Percentiles rank a stretch among this genome's conserved stretches.
Evolutionary conservation across 768 basidiomycete species (phyloP).

Genomic region (Termitomyces sp.): DNA sequence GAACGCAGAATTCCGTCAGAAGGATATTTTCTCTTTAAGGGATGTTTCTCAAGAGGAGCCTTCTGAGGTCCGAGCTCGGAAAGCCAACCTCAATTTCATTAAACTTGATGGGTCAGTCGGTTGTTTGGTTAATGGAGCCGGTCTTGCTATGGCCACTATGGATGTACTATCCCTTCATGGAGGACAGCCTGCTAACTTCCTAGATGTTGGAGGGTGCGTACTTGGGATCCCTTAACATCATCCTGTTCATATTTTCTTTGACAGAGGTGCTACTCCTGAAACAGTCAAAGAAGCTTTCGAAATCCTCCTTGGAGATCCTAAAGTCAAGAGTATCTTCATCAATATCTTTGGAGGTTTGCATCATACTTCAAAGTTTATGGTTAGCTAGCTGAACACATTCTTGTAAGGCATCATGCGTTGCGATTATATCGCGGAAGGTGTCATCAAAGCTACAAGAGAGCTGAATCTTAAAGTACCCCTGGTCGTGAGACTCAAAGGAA

Average conservation of each 20-base stretch:
- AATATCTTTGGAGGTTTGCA: constrained; percentile 87
- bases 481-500: constrained; percentile 94
- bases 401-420: constrained; percentile 91
- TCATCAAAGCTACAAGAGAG: constrained; percentile 96
- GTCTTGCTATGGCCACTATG: constrained; percentile 99
- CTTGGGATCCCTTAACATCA: not conserved
- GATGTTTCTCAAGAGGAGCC: constrained; percentile 95
- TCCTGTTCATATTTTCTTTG: constrained; percentile 3
- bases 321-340: constrained; percentile 98
- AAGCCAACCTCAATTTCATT: constrained; percentile 96
- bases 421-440: constrained; percentile 96
- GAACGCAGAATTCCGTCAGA: constrained; percentile 97
- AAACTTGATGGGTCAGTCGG: constrained; percentile 97
- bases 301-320: constrained; percentile 82
- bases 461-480: constrained; percentile 80
- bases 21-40: constrained; percentile 82
- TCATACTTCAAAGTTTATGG: not conserved
- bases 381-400: not conserved
- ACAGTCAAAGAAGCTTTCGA: constrained; percentile 99
- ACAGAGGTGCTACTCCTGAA: constrained; percentile 94
- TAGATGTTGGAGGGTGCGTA: constrained; percentile 91
- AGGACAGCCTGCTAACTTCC: constrained; percentile 96
- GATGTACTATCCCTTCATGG: constrained; percentile 96
- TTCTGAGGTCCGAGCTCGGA: constrained; percentile 96
- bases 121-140: constrained; percentile 97